phyloP scores from a whole-genome alignment of 1,284 basidiomycete genomes.

The Mycosarcoma mackinlayi region DNA sequence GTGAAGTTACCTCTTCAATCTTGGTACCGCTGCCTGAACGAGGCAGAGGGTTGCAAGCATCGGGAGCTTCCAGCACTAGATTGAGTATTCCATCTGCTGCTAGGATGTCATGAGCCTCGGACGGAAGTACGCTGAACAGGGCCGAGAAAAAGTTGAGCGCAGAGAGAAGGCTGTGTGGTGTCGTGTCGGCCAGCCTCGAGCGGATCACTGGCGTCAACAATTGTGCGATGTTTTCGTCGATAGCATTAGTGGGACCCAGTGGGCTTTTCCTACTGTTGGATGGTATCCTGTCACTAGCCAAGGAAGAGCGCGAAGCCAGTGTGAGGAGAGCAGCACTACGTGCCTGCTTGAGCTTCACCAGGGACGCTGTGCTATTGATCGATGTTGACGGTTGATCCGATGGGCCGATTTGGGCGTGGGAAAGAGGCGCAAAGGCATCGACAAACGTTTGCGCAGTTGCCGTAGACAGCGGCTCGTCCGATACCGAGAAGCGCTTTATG shows the following conservation, averaged over 20 bases:
- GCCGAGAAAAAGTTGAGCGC: conserved; percentile 39
- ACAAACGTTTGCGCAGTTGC: conserved; percentile 34
- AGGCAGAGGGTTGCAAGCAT: conserved; percentile 21
- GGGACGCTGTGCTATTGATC: not conserved
- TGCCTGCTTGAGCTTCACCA: conserved; percentile 18
- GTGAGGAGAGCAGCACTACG: conserved; percentile 32
- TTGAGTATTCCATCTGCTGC: conserved; percentile 31
- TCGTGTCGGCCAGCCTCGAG: conserved; percentile 37
- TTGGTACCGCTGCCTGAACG: not conserved
- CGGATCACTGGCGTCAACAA: conserved; percentile 39
- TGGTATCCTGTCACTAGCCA: conserved; percentile 3
- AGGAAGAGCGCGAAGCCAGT: conserved; percentile 35
- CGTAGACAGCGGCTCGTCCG: conserved; percentile 42
- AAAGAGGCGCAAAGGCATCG: conserved; percentile 36
- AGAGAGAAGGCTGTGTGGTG: conserved; percentile 35
- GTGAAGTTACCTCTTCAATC: not conserved
- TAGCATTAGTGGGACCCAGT: not conserved
- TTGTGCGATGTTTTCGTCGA: conserved; percentile 33
- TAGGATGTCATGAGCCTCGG: conserved; percentile 39
- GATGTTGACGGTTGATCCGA: conserved; percentile 4
- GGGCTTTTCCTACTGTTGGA: not conserved
- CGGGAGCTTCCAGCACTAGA: conserved; percentile 34
- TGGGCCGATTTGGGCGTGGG: not conserved
- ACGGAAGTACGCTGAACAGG: conserved; percentile 28
- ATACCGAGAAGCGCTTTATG: conserved; percentile 32